Evolutionary conservation across 495 filamentous ascomycete species (phyloP).

Genomic region (Recurvomyces mirabilis): DNA sequence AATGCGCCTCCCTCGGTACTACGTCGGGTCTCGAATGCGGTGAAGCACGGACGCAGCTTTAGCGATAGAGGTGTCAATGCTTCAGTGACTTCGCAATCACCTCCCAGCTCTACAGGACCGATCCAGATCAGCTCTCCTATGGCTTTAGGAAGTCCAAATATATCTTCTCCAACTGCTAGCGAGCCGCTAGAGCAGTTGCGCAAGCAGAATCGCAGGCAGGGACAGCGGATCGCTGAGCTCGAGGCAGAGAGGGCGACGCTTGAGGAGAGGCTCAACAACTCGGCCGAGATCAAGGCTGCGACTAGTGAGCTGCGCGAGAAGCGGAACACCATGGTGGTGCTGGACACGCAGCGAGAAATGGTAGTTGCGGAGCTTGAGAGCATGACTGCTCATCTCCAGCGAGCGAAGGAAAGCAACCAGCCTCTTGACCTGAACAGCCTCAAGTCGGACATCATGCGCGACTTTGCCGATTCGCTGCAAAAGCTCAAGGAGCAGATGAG

Average conservation of each 20-base stretch:
- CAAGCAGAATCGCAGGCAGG: conserved; percentile 66
- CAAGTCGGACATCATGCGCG: conserved; percentile 72
- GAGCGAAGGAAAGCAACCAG: conserved; percentile 48
- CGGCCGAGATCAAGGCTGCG: conserved; percentile 70
- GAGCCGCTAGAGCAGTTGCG: conserved; percentile 69
- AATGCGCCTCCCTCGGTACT: conserved; percentile 56
- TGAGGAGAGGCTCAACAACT: conserved; percentile 44
- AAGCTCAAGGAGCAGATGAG: conserved; percentile 70
- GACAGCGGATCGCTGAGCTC: conserved; percentile 70
- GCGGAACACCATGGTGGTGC: conserved; percentile 86
- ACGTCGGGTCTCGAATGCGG: conserved; percentile 79
- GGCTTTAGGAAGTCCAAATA: conserved; percentile 66
- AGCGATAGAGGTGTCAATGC: conserved; percentile 54
- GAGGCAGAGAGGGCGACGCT: conserved; percentile 52
- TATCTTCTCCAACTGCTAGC: conserved; percentile 46
- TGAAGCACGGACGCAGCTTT: conserved; percentile 84
- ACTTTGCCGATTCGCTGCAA: conserved; percentile 80
- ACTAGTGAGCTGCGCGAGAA: conserved; percentile 86
- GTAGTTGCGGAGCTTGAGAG: conserved; percentile 85
- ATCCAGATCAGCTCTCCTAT: conserved; percentile 49
- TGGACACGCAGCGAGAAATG: conserved; percentile 91
- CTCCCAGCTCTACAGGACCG: conserved; percentile 52
- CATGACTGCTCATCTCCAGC: conserved; percentile 63
- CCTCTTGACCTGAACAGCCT: conserved; percentile 38
- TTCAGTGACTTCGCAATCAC: conserved; percentile 47